phyloP scores from a whole-genome alignment of 768 basidiomycete species.

The Rhodocollybia butyracea region DNA sequence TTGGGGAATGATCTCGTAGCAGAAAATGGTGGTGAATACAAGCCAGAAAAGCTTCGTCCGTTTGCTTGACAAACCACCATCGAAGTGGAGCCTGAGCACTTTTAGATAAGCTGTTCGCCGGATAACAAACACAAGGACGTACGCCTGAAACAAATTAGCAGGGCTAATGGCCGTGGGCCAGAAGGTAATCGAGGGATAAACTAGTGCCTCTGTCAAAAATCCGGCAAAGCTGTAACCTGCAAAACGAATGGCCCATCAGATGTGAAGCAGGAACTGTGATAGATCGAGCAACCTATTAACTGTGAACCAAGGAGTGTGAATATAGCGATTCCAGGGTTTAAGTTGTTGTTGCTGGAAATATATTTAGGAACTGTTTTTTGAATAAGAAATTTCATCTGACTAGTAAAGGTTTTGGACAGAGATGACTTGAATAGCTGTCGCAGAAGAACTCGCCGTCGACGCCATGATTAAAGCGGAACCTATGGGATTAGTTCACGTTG shows the following conservation, averaged over 20 bases:
- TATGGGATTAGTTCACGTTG: not conserved
- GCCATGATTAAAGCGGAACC: constrained; percentile 20
- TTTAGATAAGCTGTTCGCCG: not conserved
- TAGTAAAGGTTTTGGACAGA: constrained; percentile 28
- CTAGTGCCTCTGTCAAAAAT: constrained; percentile 20
- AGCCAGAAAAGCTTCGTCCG: constrained; percentile 35
- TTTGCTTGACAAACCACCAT: constrained; percentile 30
- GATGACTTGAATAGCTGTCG: constrained; percentile 29
- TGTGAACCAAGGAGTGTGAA: constrained; percentile 26
- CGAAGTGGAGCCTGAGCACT: constrained; percentile 28
- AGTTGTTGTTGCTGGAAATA: constrained; percentile 18
- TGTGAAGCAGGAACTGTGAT: too few species aligned
- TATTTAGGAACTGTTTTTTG: not conserved
- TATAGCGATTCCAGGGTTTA: constrained; percentile 25
- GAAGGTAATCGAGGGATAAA: constrained; percentile 20
- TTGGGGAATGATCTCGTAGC: constrained; percentile 36
- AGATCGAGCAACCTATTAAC: too few species aligned
- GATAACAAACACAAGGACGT: not conserved
- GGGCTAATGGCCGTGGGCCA: constrained; percentile 19
- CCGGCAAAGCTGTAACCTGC: constrained; percentile 28
- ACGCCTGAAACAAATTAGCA: constrained; percentile 17
- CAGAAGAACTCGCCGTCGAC: constrained; percentile 26
- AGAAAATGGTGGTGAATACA: constrained; percentile 28
- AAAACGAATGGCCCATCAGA: too few species aligned
- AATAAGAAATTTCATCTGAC: constrained; percentile 10